Evolutionary conservation across 495 filamentous ascomycete species (phyloP).

Genomic region (Penicillium manginii): DNA sequence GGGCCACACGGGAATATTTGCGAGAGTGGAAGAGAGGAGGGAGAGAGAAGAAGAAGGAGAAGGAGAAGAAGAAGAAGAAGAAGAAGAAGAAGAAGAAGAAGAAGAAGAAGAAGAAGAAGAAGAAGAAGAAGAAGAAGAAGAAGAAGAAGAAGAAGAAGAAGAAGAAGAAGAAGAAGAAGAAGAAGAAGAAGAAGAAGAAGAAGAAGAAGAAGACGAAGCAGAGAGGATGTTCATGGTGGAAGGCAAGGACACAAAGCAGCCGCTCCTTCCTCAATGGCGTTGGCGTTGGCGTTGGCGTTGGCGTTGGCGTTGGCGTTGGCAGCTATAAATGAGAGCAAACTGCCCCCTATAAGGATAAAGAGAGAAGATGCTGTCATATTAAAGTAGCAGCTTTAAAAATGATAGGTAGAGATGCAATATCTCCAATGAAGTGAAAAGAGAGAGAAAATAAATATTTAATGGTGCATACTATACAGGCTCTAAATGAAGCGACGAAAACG

Average conservation of each 20-base stretch:
- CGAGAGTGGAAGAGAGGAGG: not conserved
- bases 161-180: too few relatives aligned
- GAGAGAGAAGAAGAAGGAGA: too few relatives aligned
- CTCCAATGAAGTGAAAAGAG: not conserved
- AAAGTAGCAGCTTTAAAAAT: too few relatives aligned
- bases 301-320: not conserved
- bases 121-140: too few relatives aligned
- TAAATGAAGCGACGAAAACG: conserved; percentile 33
- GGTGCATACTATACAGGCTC: conserved; percentile 42
- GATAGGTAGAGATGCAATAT: not conserved
- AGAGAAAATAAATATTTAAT: conserved; percentile 9
- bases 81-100: too few relatives aligned
- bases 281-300: not conserved
- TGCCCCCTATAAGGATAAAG: not conserved
- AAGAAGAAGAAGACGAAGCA: too few relatives aligned
- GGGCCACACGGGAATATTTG: not conserved
- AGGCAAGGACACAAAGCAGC: not conserved
- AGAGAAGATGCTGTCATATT: not conserved
- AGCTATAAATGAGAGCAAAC: not conserved
- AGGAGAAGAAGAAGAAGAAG: too few relatives aligned
- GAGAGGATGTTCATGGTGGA: too few relatives aligned
- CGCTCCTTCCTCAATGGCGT: not conserved
- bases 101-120: too few relatives aligned
- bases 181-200: too few relatives aligned
- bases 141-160: too few relatives aligned